Evolutionary conservation across 495 filamentous ascomycete species (phyloP).

Genomic region (Glutinoglossum americanum): DNA sequence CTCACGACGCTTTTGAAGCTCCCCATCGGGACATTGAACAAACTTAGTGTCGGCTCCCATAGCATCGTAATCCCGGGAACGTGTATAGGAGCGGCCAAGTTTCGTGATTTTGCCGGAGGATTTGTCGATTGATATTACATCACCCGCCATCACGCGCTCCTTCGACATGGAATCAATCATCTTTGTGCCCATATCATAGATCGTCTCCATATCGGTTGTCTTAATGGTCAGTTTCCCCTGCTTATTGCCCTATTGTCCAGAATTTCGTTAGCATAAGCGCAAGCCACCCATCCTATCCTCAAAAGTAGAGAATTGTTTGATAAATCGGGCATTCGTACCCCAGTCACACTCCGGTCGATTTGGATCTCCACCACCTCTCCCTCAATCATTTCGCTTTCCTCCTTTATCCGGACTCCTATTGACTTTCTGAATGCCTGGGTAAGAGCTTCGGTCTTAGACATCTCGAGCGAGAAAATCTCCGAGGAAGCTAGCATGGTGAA

Average conservation of each 20-base stretch:
- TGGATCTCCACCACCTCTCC: constrained; percentile 98
- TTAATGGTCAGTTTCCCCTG: constrained; percentile 99
- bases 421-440: constrained; percentile 95
- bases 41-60: constrained; percentile 99
- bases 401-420: constrained; percentile 90
- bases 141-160: constrained; percentile 93
- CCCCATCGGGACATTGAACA: constrained; percentile 93
- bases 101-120: constrained; percentile 94
- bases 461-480: constrained; percentile 95
- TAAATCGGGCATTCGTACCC: constrained; percentile 37
- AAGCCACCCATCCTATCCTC: background rate
- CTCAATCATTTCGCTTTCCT: constrained; percentile 97
- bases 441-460: constrained; percentile 96
- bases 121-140: constrained; percentile 96
- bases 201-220: constrained; percentile 98
- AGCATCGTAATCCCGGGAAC: constrained; percentile 93
- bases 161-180: constrained; percentile 99
- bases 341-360: constrained; percentile 91
- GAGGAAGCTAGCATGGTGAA: constrained; percentile 91
- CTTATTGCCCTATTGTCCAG: constrained; percentile 45
- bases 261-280: background rate
- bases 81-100: constrained; percentile 76
- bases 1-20: constrained; percentile 92
- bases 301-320: no score
- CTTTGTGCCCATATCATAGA: constrained; percentile 97